Evolutionary conservation across 2,329 filamentous ascomycete genomes (phyloP).

Genomic region (Chrysoporthe austroafricana): DNA sequence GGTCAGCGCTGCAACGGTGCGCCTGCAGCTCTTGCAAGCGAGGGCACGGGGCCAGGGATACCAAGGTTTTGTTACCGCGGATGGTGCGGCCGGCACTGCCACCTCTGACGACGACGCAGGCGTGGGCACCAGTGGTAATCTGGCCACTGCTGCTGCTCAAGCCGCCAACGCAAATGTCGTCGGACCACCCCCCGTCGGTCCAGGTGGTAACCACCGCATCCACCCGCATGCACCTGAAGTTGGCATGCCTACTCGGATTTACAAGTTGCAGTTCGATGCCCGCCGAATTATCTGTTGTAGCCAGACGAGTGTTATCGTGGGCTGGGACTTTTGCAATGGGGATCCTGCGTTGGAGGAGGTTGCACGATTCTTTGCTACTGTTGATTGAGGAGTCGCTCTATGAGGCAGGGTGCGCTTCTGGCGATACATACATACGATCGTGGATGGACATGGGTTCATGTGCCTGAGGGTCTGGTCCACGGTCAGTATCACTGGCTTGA

Average conservation of each 20-base stretch:
- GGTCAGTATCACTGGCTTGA: neutral
- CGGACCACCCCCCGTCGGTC: slow-evolving; percentile 25
- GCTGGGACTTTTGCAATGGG: slow-evolving; percentile 95
- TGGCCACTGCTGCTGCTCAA: slow-evolving; percentile 8
- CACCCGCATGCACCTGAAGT: slow-evolving; percentile 53
- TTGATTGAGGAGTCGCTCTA: slow-evolving; percentile 43
- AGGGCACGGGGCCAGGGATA: slow-evolving; percentile 35
- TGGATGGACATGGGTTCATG: neutral
- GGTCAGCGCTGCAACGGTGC: slow-evolving; percentile 50
- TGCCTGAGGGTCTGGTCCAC: neutral
- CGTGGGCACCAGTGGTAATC: slow-evolving; percentile 2
- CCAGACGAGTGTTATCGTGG: slow-evolving; percentile 88
- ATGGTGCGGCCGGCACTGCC: slow-evolving; percentile 16
- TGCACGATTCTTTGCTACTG: slow-evolving; percentile 73
- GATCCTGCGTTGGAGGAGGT: slow-evolving; percentile 81
- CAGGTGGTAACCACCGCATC: slow-evolving; percentile 33
- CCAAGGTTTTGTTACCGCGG: slow-evolving; percentile 32
- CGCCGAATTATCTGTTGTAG: slow-evolving; percentile 92
- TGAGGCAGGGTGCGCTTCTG: neutral
- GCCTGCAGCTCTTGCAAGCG: slow-evolving; percentile 50
- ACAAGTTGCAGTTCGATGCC: slow-evolving; percentile 96
- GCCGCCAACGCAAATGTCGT: slow-evolving; percentile 1
- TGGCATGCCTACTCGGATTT: slow-evolving; percentile 67
- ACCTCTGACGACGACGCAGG: slow-evolving; percentile 23
- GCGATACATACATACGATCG: too few relatives aligned